phyloP scores from a whole-genome alignment of 495 filamentous ascomycete species.

The Trichoderma erinaceum region DNA sequence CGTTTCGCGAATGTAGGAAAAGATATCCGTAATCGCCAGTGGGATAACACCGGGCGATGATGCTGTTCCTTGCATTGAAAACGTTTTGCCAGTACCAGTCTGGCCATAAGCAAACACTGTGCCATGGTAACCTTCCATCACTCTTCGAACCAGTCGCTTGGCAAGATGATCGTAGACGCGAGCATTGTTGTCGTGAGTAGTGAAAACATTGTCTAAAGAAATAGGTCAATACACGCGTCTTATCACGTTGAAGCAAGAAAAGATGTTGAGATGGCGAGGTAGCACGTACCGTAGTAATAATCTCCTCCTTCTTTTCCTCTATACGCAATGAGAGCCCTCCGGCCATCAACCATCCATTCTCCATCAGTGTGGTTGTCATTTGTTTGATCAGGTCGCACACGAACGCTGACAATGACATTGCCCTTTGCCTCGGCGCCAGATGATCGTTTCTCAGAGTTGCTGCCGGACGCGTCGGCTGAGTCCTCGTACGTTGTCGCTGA shows the following conservation, averaged over 20 bases:
- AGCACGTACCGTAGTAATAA: conserved; percentile 76
- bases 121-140: conserved; percentile 98
- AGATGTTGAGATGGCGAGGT: conserved; percentile 5
- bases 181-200: conserved; percentile 83
- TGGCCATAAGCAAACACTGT: conserved; percentile 99
- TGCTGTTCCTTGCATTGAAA: conserved; percentile 98
- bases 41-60: conserved; percentile 96
- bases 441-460: conserved; percentile 35
- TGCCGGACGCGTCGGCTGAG: conserved; percentile 41
- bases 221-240: conserved; percentile 9
- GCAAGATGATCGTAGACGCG: conserved; percentile 90
- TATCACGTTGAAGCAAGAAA: not conserved
- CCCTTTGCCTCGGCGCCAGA: conserved; percentile 69
- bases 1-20: conserved; percentile 96
- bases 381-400: conserved; percentile 76
- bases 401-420: conserved; percentile 92
- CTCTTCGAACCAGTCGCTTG: conserved; percentile 87
- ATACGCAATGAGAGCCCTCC: conserved; percentile 73
- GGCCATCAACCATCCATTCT: conserved; percentile 93
- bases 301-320: conserved; percentile 85
- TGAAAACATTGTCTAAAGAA: conserved; percentile 83
- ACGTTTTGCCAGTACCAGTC: conserved; percentile 98
- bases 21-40: conserved; percentile 95
- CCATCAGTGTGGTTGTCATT: conserved; percentile 59
- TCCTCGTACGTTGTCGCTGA: conserved; percentile 86